Conservation (phyloP, 148 eudicot species). For the Pouteria glomerata region DNA sequence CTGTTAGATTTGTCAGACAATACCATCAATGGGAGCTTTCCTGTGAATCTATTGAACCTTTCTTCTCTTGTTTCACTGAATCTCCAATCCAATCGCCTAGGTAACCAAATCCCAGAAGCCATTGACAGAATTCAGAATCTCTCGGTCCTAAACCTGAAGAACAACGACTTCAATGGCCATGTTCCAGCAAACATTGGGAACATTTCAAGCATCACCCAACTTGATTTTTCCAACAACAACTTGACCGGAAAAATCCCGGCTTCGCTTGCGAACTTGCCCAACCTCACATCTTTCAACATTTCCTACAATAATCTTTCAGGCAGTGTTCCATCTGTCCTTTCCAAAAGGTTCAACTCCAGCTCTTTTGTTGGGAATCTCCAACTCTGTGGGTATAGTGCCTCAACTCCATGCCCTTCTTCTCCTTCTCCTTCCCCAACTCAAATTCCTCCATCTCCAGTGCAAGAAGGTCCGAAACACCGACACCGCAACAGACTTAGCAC, state of each 20-base stretch:
- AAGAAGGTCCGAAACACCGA: background rate
- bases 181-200: slow-evolving; percentile 30
- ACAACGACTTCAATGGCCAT: slow-evolving; percentile 42
- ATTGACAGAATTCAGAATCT: slow-evolving; percentile 34
- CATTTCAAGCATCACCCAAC: slow-evolving; percentile 26
- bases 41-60: slow-evolving; percentile 27
- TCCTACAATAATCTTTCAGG: slow-evolving; percentile 55
- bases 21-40: slow-evolving; percentile 41
- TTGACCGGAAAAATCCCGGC: slow-evolving; percentile 42
- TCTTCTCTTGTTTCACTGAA: slow-evolving; percentile 23
- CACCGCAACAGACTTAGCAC: slow-evolving; percentile 27
- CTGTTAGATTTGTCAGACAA: slow-evolving; percentile 45
- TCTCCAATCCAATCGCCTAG: slow-evolving; percentile 19
- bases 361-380: slow-evolving; percentile 45
- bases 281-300: slow-evolving; percentile 44
- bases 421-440: slow-evolving; percentile 37
- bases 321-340: slow-evolving; percentile 34
- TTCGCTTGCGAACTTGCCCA: slow-evolving; percentile 39
- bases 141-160: slow-evolving; percentile 36
- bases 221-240: slow-evolving; percentile 50
- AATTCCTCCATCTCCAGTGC: slow-evolving; percentile 20
- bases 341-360: slow-evolving; percentile 31
- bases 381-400: slow-evolving; percentile 52
- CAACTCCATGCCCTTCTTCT: slow-evolving; percentile 48
- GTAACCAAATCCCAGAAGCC: slow-evolving; percentile 17